A percentile compares a stretch with the other conserved stretches of the same genome.
phyloP scores from a whole-genome alignment of 2,329 filamentous ascomycete genomes.

The Colletotrichum caudatum region DNA sequence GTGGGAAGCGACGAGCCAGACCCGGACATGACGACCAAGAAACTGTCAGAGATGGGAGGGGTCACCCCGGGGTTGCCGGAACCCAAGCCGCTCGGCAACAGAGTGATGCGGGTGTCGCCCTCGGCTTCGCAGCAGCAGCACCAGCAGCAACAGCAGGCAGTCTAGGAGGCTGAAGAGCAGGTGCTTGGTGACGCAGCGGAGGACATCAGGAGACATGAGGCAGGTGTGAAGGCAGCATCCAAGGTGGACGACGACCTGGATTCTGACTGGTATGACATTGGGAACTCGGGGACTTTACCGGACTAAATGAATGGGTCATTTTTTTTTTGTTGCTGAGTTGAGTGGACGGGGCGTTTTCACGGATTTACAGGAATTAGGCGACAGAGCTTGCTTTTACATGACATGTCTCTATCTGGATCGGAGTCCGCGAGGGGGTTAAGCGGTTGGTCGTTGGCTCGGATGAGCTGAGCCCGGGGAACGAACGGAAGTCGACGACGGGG shows the following conservation, averaged over 20 bases:
- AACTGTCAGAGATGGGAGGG: conserved; percentile 47
- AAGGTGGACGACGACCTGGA: neutral
- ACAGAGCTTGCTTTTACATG: neutral
- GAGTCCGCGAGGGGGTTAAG: conserved; percentile 9
- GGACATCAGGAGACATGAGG: neutral
- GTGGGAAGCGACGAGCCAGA: conserved; percentile 71
- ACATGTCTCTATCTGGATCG: conserved; percentile 3
- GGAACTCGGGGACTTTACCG: neutral
- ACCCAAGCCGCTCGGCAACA: conserved; percentile 28
- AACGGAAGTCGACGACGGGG: neutral
- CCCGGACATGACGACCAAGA: conserved; percentile 57
- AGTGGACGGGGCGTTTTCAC: conserved; percentile 23
- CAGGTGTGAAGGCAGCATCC: neutral
- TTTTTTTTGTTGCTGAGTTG: neutral
- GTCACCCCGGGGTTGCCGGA: conserved; percentile 3
- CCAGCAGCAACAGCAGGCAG: conserved; percentile 23
- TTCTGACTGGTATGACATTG: conserved; percentile 22
- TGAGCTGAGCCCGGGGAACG: conserved; percentile 2
- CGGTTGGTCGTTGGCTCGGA: neutral
- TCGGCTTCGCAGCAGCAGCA: conserved; percentile 26
- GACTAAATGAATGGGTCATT: neutral
- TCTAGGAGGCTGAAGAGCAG: conserved; percentile 11
- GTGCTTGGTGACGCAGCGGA: neutral
- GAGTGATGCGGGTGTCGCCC: conserved; percentile 17
- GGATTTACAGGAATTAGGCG: conserved; percentile 15